A percentile compares a stretch with the other conserved stretches of the same genome.
phyloP scores from a whole-genome alignment of 202 grass and related monocot genomes.

The Digitaria exilis region DNA sequence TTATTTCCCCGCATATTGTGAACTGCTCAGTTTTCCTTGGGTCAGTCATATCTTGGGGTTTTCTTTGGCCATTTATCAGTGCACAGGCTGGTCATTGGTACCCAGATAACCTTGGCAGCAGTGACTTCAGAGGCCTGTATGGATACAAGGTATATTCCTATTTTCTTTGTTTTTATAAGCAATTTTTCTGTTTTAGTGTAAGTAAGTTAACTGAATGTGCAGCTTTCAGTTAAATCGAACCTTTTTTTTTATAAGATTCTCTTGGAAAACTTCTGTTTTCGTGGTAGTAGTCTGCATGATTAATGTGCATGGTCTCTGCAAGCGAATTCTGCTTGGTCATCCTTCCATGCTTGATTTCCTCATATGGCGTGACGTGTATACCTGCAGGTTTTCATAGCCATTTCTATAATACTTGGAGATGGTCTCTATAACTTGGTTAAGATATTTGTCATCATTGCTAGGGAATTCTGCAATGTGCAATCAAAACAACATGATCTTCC shows the following conservation, averaged over 20 bases:
- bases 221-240: neutral
- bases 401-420: slow-evolving; percentile 94
- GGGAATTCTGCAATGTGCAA: slow-evolving; percentile 47
- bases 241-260: neutral
- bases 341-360: slow-evolving; percentile 2
- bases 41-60: slow-evolving; percentile 82
- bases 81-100: slow-evolving; percentile 83
- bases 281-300: neutral
- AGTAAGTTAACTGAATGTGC: neutral
- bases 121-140: slow-evolving; percentile 92
- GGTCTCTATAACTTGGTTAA: slow-evolving; percentile 93
- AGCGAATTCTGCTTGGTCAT: neutral
- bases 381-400: slow-evolving; percentile 76
- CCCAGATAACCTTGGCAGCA: slow-evolving; percentile 74
- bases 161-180: neutral
- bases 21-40: slow-evolving; percentile 92
- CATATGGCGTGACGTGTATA: slow-evolving; percentile 14
- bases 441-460: slow-evolving; percentile 60
- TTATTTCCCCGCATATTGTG: slow-evolving; percentile 92
- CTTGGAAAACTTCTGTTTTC: neutral
- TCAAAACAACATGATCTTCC: slow-evolving; percentile 35
- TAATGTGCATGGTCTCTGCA: neutral
- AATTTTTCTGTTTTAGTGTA: neutral
- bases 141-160: slow-evolving; percentile 77
- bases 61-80: slow-evolving; percentile 91